Percentiles rank a stretch among this genome's conserved stretches.
phyloP scores from a whole-genome alignment of 441 rosid genomes.

The Gossypium aridum region DNA sequence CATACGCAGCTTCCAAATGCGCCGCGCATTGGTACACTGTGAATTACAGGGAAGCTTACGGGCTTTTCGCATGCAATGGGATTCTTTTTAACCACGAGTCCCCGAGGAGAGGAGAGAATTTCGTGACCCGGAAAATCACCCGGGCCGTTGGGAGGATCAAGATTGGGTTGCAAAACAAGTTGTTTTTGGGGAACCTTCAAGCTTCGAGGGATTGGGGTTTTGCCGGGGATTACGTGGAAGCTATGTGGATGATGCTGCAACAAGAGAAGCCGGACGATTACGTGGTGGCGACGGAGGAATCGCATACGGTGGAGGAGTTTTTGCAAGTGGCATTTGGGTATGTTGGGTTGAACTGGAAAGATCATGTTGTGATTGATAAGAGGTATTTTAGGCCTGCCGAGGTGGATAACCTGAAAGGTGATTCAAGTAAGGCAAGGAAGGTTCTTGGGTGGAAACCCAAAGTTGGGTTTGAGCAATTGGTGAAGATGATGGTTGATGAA shows the following conservation, averaged over 20 bases:
- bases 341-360: slow-evolving; percentile 75
- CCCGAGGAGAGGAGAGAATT: slow-evolving; percentile 76
- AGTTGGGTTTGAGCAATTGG: slow-evolving; percentile 78
- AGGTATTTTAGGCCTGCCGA: slow-evolving; percentile 78
- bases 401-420: slow-evolving; percentile 80
- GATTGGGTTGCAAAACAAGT: slow-evolving; percentile 70
- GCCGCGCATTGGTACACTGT: slow-evolving; percentile 95
- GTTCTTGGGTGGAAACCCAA: slow-evolving; percentile 74
- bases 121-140: slow-evolving; percentile 77
- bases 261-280: slow-evolving; percentile 87
- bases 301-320: slow-evolving; percentile 91
- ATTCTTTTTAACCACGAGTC: slow-evolving; percentile 85
- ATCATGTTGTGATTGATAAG: slow-evolving; percentile 84
- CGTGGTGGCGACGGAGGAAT: slow-evolving; percentile 93
- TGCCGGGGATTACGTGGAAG: slow-evolving; percentile 83
- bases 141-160: slow-evolving; percentile 81
- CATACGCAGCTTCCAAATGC: slow-evolving; percentile 72
- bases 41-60: slow-evolving; percentile 76
- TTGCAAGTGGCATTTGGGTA: slow-evolving; percentile 76
- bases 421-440: slow-evolving; percentile 63
- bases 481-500: slow-evolving; percentile 91
- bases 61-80: slow-evolving; percentile 77
- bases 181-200: slow-evolving; percentile 72
- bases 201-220: slow-evolving; percentile 96
- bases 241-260: slow-evolving; percentile 97